Conservation (phyloP, 2,329 filamentous ascomycete genomes). For the Nigrograna mackinnonii region DNA sequence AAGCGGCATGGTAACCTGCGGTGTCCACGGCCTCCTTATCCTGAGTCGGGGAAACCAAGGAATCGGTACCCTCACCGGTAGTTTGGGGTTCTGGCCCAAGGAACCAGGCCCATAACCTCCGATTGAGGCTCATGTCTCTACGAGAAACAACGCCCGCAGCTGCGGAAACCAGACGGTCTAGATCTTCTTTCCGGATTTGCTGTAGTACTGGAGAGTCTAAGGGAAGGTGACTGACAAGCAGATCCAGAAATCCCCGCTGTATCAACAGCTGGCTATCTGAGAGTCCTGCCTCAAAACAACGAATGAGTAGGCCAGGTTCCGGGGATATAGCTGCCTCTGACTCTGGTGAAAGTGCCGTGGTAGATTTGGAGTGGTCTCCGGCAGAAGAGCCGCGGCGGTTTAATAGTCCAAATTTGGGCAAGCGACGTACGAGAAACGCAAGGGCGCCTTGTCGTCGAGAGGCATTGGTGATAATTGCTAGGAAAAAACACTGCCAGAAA, state of each 20-base stretch:
- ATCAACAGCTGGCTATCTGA: slow-evolving; percentile 87
- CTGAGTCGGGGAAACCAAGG: slow-evolving; percentile 43
- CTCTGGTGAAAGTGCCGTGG: slow-evolving; percentile 47
- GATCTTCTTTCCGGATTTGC: slow-evolving; percentile 71
- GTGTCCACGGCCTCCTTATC: slow-evolving; percentile 51
- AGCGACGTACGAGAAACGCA: slow-evolving; percentile 77
- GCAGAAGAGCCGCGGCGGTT: slow-evolving; percentile 15
- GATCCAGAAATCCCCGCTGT: slow-evolving; percentile 89
- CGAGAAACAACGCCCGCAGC: slow-evolving; percentile 86
- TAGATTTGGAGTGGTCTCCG: slow-evolving; percentile 13
- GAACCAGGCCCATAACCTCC: slow-evolving; percentile 95
- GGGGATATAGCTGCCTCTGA: slow-evolving; percentile 78
- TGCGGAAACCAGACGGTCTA: slow-evolving; percentile 79
- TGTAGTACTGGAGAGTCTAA: slow-evolving; percentile 82
- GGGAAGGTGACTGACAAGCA: slow-evolving; percentile 88
- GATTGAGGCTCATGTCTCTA: slow-evolving; percentile 95
- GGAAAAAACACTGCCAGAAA: slow-evolving; percentile 98
- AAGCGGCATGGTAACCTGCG: slow-evolving; percentile 58
- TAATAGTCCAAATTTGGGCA: slow-evolving; percentile 68
- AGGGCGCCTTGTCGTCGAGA: slow-evolving; percentile 83
- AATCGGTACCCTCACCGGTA: slow-evolving; percentile 39
- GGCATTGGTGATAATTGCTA: slow-evolving; percentile 88
- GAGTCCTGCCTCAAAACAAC: slow-evolving; percentile 90
- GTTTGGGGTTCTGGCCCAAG: slow-evolving; percentile 72
- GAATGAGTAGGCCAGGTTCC: slow-evolving; percentile 86